phyloP scores from a whole-genome alignment of 768 basidiomycete species.

The Termitomyces sp. region DNA sequence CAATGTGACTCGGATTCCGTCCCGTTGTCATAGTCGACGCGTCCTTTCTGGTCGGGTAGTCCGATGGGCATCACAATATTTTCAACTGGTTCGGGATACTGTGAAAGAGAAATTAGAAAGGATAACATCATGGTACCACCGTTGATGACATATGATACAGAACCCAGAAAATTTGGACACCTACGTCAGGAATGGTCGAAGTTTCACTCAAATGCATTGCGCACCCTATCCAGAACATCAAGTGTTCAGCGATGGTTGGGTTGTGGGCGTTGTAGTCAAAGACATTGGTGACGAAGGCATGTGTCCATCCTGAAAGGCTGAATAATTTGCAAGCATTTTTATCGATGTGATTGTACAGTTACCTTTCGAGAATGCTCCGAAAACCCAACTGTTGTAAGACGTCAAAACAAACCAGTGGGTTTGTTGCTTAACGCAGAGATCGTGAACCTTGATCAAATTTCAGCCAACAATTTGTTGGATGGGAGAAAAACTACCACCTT shows the following conservation, averaged over 20 bases:
- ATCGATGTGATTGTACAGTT: conserved; percentile 1
- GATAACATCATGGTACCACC: conserved; percentile 3
- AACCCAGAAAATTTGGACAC: conserved; percentile 24
- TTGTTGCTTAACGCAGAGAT: conserved; percentile 44
- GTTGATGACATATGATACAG: too few relatives aligned
- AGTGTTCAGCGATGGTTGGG: conserved; percentile 49
- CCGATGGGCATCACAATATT: conserved; percentile 21
- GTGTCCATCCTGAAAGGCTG: conserved; percentile 43
- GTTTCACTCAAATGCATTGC: conserved; percentile 38
- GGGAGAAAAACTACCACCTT: conserved; percentile 34
- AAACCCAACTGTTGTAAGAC: conserved; percentile 58
- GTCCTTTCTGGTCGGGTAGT: conserved; percentile 20
- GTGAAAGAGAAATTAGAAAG: conserved; percentile 24
- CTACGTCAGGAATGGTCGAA: conserved; percentile 35
- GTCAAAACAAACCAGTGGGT: conserved; percentile 58
- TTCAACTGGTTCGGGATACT: conserved; percentile 40
- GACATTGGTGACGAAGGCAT: conserved; percentile 47
- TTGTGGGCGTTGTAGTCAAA: conserved; percentile 34
- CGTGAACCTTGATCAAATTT: conserved; percentile 44
- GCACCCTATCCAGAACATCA: conserved; percentile 55
- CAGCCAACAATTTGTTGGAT: background rate
- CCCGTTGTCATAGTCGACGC: conserved; percentile 21
- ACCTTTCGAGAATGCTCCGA: conserved; percentile 61
- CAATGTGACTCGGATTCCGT: conserved; percentile 40
- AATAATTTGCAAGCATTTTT: background rate